Conservation (phyloP, 352 stramenopile genomes). For the Globisporangium paroecandrum region DNA sequence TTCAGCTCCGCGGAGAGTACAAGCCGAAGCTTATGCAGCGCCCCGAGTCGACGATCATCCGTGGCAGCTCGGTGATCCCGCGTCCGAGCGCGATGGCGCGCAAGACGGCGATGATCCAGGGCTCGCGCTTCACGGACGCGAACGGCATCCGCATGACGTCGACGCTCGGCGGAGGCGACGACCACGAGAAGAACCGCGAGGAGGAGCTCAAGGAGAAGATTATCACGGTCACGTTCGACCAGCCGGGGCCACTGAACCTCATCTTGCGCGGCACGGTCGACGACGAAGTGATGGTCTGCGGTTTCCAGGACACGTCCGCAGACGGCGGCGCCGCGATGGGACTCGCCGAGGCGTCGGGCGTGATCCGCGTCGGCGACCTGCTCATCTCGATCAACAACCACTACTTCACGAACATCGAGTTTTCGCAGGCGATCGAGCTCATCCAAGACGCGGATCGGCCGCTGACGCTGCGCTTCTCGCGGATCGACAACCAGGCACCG, state of each 20-base stretch:
- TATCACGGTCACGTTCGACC: constrained; percentile 85
- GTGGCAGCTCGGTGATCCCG: constrained; percentile 79
- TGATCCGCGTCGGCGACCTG: constrained; percentile 77
- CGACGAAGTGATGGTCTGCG: constrained; percentile 87
- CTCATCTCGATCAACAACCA: constrained; percentile 87
- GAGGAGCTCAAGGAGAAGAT: constrained; percentile 86
- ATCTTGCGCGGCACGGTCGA: constrained; percentile 82
- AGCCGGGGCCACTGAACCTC: constrained; percentile 63
- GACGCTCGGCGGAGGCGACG: constrained; percentile 33
- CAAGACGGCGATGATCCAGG: constrained; percentile 65
- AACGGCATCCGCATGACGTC: constrained; percentile 79
- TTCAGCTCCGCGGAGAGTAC: constrained; percentile 78
- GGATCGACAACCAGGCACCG: constrained; percentile 47
- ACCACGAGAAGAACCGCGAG: constrained; percentile 52
- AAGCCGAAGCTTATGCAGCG: constrained; percentile 88
- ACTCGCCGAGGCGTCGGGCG: constrained; percentile 61
- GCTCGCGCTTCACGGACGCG: constrained; percentile 73
- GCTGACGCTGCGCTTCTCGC: constrained; percentile 81
- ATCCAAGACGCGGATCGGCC: constrained; percentile 66
- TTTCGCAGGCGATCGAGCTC: constrained; percentile 70
- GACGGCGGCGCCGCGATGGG: constrained; percentile 33
- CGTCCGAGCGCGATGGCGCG: constrained; percentile 59
- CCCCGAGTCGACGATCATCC: constrained; percentile 84
- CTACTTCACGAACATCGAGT: constrained; percentile 87
- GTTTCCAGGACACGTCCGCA: constrained; percentile 49